These are phyloP conservation scores for Liquidambar formosana DNA, from an alignment of 164 flowering plant genomes.

Conservation along the genomic window DNA sequence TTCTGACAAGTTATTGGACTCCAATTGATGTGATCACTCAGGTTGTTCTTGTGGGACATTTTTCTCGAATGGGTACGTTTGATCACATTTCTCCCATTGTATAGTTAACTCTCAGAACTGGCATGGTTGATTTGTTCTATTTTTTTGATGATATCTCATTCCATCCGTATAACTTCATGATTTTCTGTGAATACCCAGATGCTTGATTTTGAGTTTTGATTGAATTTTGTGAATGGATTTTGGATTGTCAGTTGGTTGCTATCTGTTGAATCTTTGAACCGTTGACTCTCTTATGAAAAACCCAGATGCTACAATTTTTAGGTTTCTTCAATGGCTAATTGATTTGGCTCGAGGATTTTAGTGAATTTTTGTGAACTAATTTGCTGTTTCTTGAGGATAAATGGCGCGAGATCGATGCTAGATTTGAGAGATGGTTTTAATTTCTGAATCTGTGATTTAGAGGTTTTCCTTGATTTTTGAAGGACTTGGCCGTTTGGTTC, in stretches of 20 bases:
- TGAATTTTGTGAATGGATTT: not conserved
- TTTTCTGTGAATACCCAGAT: not conserved
- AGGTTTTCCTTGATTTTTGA: not conserved
- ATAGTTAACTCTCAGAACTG: not conserved
- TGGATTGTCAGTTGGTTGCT: not conserved
- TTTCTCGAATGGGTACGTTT: not conserved
- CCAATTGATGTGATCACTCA: not conserved
- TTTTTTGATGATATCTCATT: not conserved
- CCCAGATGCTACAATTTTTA: not conserved
- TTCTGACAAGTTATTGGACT: not conserved
- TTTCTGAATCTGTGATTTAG: no score
- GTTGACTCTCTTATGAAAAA: not conserved
- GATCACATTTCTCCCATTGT: not conserved
- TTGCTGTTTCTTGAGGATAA: no score
- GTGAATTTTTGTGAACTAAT: not conserved
- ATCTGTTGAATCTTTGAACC: not conserved
- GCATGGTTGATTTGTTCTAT: not conserved
- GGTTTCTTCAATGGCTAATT: not conserved
- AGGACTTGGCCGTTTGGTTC: not conserved
- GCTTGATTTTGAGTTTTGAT: not conserved
- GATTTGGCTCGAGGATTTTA: not conserved
- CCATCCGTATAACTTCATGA: not conserved
- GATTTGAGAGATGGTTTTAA: no score
- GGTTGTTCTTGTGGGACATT: not conserved
- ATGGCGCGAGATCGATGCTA: no score